These are phyloP conservation scores for Erythrophleum ivorense DNA, from an alignment of 331 rosid genomes.

Conservation along the genomic window DNA sequence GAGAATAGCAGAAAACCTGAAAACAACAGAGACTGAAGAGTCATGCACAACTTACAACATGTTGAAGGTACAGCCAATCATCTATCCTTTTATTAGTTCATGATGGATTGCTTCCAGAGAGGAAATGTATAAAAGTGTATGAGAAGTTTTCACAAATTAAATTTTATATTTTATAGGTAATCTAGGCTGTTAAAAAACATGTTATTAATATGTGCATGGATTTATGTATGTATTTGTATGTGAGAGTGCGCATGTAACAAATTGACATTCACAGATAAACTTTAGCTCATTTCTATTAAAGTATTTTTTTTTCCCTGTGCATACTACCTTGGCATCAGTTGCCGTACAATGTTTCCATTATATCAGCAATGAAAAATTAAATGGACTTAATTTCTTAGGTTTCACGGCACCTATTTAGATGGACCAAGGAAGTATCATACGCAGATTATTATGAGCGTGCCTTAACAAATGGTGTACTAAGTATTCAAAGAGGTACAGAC, in stretches of 20 bases:
- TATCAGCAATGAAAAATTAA: neutral
- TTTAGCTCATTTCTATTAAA: neutral
- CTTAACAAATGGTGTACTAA: slow-evolving; percentile 67
- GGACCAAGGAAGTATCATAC: slow-evolving; percentile 68
- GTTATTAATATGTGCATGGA: neutral
- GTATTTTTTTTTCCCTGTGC: neutral
- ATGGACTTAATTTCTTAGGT: slow-evolving; percentile 51
- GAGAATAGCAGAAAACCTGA: slow-evolving; percentile 53
- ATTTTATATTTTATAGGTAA: neutral
- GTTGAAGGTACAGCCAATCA: slow-evolving; percentile 56
- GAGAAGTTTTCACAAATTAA: neutral
- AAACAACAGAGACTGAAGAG: slow-evolving; percentile 67
- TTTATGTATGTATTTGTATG: neutral
- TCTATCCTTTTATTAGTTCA: slow-evolving; percentile 3
- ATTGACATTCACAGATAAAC: neutral
- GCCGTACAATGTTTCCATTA: neutral
- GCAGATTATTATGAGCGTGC: slow-evolving; percentile 80
- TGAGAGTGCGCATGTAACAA: neutral
- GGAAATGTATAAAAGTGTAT: neutral
- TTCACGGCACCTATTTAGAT: slow-evolving; percentile 66
- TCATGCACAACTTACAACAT: slow-evolving; percentile 78
- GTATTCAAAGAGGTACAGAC: slow-evolving; percentile 75
- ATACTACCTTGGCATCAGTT: neutral
- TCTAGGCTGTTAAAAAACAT: neutral
- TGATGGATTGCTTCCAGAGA: neutral